These are phyloP conservation scores for Naematelia aurantialba DNA, from an alignment of 768 basidiomycete genomes.

Conservation along the genomic window DNA sequence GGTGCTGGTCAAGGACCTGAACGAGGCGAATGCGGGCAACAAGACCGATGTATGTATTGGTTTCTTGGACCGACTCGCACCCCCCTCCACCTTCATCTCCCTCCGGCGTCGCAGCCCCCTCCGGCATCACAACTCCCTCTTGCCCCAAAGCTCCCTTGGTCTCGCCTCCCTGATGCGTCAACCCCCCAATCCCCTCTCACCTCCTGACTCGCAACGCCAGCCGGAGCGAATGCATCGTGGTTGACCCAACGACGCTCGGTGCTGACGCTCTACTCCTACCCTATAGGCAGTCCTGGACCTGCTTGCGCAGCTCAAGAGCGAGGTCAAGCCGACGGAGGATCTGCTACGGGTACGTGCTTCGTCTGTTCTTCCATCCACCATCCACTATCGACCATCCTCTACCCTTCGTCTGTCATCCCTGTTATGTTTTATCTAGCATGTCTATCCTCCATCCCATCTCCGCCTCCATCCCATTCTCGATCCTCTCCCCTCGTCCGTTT, in stretches of 20 bases:
- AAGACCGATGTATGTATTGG: conserved; percentile 33
- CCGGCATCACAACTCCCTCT: too few relatives aligned
- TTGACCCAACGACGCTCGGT: too few relatives aligned
- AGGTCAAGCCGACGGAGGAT: conserved; percentile 42
- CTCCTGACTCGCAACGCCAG: too few relatives aligned
- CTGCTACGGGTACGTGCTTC: conserved; percentile 35
- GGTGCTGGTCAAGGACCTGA: conserved; percentile 32
- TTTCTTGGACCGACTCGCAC: too few relatives aligned
- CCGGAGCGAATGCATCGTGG: too few relatives aligned
- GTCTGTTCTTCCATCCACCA: background rate
- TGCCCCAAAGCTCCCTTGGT: too few relatives aligned
- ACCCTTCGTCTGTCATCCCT: background rate
- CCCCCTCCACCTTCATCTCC: too few relatives aligned
- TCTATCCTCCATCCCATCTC: background rate
- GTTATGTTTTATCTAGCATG: background rate
- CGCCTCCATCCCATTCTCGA: background rate
- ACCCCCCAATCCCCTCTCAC: too few relatives aligned
- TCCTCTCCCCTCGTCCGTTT: background rate
- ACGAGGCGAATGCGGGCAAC: conserved; percentile 26
- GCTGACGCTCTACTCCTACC: too few relatives aligned
- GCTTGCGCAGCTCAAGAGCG: conserved; percentile 34
- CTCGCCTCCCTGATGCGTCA: too few relatives aligned
- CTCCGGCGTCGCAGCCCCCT: too few relatives aligned
- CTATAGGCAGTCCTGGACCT: conserved; percentile 36
- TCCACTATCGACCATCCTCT: background rate